Evolutionary conservation across 257 asterid species (phyloP).

Genomic region (Galeopsis tetrahit): DNA sequence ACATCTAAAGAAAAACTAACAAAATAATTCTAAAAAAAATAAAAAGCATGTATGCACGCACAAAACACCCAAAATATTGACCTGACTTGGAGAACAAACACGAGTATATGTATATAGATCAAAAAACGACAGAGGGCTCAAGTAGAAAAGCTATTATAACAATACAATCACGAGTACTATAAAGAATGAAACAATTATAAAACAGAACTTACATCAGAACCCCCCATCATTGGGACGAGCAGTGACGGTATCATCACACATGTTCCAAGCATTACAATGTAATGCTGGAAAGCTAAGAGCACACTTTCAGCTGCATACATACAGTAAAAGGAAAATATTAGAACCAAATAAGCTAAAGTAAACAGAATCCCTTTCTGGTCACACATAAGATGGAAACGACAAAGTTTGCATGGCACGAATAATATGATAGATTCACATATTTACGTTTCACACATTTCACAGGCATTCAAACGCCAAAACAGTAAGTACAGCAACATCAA

Average conservation of each 20-base stretch:
- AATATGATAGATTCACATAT: neutral
- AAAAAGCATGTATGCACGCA: too few species aligned
- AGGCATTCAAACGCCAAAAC: neutral
- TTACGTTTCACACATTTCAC: neutral
- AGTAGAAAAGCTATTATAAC: neutral
- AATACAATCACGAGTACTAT: neutral
- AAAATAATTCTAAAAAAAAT: too few species aligned
- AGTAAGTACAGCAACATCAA: neutral
- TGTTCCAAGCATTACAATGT: conserved; percentile 77
- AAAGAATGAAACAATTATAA: neutral
- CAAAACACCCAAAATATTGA: too few species aligned
- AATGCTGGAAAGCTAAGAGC: conserved; percentile 81
- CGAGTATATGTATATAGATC: neutral
- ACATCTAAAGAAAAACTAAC: too few species aligned
- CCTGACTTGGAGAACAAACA: too few species aligned
- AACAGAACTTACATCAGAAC: conserved; percentile 72
- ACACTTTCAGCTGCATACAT: conserved; percentile 84
- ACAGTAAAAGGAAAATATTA: conserved; percentile 23
- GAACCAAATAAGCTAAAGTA: conserved; percentile 15
- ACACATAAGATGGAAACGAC: neutral
- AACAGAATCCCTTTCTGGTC: neutral
- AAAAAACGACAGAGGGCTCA: neutral
- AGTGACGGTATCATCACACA: conserved; percentile 82
- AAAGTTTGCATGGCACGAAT: conserved; percentile 6
- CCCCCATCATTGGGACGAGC: conserved; percentile 93